Evolutionary conservation across 805 yeast genomes (phyloP).

Genomic region (Komagataella ulmi): DNA sequence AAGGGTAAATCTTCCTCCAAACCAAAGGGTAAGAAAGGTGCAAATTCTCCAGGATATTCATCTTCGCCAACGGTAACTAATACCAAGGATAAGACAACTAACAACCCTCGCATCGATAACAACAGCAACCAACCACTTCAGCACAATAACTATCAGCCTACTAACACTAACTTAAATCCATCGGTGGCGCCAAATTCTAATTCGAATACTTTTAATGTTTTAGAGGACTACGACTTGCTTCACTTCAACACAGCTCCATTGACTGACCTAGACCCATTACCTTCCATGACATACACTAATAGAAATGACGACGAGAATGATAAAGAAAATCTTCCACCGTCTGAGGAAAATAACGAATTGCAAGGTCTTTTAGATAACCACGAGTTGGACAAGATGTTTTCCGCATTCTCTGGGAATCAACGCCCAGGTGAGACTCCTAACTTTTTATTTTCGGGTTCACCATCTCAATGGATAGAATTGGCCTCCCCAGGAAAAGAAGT

Average conservation of each 20-base stretch:
- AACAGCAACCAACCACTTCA: background rate
- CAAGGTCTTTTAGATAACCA: background rate
- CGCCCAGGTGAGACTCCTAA: background rate
- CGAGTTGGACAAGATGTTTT: background rate
- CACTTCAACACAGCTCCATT: slow-evolving; percentile 1
- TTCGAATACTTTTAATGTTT: background rate
- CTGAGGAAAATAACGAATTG: background rate
- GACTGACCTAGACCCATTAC: slow-evolving; percentile 2
- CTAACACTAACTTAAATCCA: background rate
- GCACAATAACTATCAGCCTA: background rate
- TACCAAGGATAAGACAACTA: background rate
- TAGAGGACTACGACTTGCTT: background rate
- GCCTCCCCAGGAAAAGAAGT: background rate
- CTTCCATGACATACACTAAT: background rate
- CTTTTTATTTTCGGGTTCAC: background rate
- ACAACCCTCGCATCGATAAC: background rate
- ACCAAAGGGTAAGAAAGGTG: background rate
- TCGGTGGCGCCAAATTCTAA: background rate
- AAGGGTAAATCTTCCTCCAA: background rate
- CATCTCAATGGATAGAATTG: slow-evolving; percentile 2
- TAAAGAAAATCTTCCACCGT: background rate
- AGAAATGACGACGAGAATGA: slow-evolving; percentile 5
- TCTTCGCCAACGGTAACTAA: background rate
- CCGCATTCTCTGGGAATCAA: background rate
- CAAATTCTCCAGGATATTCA: background rate